These are phyloP conservation scores for Phlebopus sp. DNA, from an alignment of 1,284 basidiomycete genomes.

Conservation along the genomic window DNA sequence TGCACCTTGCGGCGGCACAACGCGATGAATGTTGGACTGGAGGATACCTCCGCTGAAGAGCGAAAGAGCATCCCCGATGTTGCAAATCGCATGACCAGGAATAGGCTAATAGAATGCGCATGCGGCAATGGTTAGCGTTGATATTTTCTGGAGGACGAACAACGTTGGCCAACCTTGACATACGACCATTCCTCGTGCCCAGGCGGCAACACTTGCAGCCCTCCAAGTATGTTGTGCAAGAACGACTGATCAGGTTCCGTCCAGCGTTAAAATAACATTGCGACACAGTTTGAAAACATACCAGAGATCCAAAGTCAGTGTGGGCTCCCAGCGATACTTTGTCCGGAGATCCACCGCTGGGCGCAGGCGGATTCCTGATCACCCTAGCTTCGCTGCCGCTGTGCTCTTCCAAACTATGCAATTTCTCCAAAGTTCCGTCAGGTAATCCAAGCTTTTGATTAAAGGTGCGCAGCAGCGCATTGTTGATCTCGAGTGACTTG, in stretches of 20 bases:
- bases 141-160: not conserved
- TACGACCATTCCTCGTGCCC: constrained; percentile 67
- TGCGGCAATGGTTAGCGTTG: not conserved
- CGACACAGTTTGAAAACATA: constrained; percentile 17
- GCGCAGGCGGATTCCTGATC: constrained; percentile 48
- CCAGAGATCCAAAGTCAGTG: constrained; percentile 55
- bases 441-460: constrained; percentile 57
- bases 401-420: constrained; percentile 46
- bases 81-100: constrained; percentile 58
- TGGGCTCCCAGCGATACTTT: constrained; percentile 47
- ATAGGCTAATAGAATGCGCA: constrained; percentile 42
- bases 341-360: constrained; percentile 21
- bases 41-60: constrained; percentile 60
- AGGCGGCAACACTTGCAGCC: constrained; percentile 67
- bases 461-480: constrained; percentile 53
- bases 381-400: constrained; percentile 62
- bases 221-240: constrained; percentile 68
- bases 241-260: constrained; percentile 44
- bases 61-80: constrained; percentile 56
- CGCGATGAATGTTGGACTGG: constrained; percentile 54
- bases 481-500: constrained; percentile 56
- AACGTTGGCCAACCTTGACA: constrained; percentile 43
- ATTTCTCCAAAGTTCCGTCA: constrained; percentile 41
- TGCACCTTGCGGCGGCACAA: constrained; percentile 44
- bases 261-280: not conserved